Conservation (phyloP, 2,329 filamentous ascomycete species). For the Lecanicillium sp. region DNA sequence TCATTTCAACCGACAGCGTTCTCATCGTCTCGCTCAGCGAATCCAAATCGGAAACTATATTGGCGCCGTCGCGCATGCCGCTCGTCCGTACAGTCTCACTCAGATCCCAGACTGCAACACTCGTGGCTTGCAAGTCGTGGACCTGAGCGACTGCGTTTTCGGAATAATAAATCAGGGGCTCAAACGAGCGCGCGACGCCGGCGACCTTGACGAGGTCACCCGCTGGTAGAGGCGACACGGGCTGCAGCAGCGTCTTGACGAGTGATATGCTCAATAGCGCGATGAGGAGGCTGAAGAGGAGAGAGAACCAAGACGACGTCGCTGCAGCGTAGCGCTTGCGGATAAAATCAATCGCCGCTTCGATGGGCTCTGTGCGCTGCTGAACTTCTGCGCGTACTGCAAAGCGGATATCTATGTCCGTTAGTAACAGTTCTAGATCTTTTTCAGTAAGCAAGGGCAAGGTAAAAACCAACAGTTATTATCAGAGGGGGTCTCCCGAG, state of each 20-base stretch:
- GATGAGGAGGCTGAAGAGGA: constrained; percentile 56
- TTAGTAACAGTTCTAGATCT: neutral
- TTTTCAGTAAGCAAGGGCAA: neutral
- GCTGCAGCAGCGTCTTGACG: constrained; percentile 61
- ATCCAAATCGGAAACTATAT: constrained; percentile 82
- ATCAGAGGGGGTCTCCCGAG: constrained; percentile 29
- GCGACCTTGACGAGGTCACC: constrained; percentile 83
- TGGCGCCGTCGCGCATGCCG: constrained; percentile 83
- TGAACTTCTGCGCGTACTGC: constrained; percentile 82
- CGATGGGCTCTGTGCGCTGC: constrained; percentile 78
- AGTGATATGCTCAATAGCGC: constrained; percentile 59
- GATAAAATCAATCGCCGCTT: constrained; percentile 61
- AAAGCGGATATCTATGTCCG: constrained; percentile 69
- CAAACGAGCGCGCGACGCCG: constrained; percentile 81
- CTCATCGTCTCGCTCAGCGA: constrained; percentile 81
- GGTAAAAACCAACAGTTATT: constrained; percentile 18
- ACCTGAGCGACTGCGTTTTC: constrained; percentile 84
- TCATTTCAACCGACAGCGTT: constrained; percentile 76
- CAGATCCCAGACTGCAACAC: constrained; percentile 90
- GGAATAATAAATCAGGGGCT: constrained; percentile 91
- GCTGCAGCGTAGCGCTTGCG: constrained; percentile 53
- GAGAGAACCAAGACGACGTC: constrained; percentile 64
- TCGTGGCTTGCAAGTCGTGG: constrained; percentile 81
- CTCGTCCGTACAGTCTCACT: constrained; percentile 83
- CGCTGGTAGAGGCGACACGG: constrained; percentile 44